A percentile compares a stretch with the other conserved stretches of the same genome.
These are phyloP conservation scores for Quercus lobata DNA, from an alignment of 331 rosid genomes.

Conservation along the genomic window DNA sequence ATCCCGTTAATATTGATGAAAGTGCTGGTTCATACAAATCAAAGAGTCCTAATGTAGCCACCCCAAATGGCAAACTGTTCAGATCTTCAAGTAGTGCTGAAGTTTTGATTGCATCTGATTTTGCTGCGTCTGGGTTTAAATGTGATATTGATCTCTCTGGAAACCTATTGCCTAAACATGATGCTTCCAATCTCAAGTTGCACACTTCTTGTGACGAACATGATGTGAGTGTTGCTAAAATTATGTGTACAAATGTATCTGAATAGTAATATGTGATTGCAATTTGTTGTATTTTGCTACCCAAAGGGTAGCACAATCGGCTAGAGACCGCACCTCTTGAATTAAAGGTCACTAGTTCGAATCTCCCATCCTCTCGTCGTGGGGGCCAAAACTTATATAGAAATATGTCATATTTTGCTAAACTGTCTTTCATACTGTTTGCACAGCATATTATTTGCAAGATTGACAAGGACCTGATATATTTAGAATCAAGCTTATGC, in stretches of 20 bases:
- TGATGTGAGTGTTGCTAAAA: constrained; percentile 57
- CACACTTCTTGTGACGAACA: constrained; percentile 30
- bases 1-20: constrained; percentile 48
- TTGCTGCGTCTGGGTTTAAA: constrained; percentile 57
- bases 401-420: constrained; percentile 22
- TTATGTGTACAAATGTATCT: constrained; percentile 15
- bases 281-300: constrained; percentile 11
- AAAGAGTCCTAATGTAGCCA: constrained; percentile 31
- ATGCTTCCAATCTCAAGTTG: constrained; percentile 21
- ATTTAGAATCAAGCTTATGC: constrained; percentile 35
- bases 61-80: constrained; percentile 39
- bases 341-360: no score
- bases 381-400: no score
- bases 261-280: constrained; percentile 11
- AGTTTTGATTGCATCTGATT: constrained; percentile 29
- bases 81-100: constrained; percentile 48
- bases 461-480: constrained; percentile 57
- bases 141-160: constrained; percentile 40
- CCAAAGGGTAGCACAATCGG: background rate
- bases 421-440: constrained; percentile 21
- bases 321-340: no score
- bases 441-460: constrained; percentile 52
- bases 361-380: no score
- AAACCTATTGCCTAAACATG: constrained; percentile 36
- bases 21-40: constrained; percentile 68